These are phyloP conservation scores for Fusarium lyarnte DNA, from an alignment of 2,329 filamentous ascomycete species.

Conservation along the genomic window DNA sequence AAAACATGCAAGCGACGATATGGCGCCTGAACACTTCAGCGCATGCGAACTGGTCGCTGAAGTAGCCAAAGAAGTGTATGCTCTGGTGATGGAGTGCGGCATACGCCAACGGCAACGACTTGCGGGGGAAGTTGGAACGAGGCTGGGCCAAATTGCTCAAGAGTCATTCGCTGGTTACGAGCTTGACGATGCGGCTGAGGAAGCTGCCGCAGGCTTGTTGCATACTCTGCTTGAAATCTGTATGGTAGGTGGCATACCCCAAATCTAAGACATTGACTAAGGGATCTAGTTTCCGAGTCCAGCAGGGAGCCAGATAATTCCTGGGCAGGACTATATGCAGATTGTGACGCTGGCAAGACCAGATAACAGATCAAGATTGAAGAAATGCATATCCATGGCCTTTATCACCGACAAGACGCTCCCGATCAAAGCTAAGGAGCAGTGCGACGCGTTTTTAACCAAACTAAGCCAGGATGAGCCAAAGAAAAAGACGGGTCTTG, in stretches of 20 bases:
- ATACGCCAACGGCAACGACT: not conserved
- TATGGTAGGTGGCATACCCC: accelerated
- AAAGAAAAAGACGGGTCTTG: accelerated
- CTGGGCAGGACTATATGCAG: not conserved
- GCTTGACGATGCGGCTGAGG: not conserved
- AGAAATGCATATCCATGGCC: accelerated
- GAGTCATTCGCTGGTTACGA: not conserved
- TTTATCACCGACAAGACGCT: accelerated
- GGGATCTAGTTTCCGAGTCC: accelerated
- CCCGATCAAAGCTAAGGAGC: accelerated
- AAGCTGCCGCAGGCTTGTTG: accelerated
- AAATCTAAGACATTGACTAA: accelerated
- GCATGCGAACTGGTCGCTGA: not conserved
- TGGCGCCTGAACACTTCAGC: not conserved
- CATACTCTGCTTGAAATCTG: accelerated
- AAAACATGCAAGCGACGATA: not conserved
- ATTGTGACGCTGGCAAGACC: accelerated
- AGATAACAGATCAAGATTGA: accelerated
- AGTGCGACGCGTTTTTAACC: not conserved
- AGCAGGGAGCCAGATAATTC: accelerated
- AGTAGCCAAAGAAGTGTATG: not conserved
- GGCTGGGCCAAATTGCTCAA: not conserved
- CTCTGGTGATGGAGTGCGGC: not conserved
- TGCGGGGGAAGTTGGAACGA: not conserved
- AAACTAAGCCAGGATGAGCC: accelerated